Evolutionary conservation across 306 rosid genomes (phyloP).

Genomic region (Vigna nakashimae): DNA sequence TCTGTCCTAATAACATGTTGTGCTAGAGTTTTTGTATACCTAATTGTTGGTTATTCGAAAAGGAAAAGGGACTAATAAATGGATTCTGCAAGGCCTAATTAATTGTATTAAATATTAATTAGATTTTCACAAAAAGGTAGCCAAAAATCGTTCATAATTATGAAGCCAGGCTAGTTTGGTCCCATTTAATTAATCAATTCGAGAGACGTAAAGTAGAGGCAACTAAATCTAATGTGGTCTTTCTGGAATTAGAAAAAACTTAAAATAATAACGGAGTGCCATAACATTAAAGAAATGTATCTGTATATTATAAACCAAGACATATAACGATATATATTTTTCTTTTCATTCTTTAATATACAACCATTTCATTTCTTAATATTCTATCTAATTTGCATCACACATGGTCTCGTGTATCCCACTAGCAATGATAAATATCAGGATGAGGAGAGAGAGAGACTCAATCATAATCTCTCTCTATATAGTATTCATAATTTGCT

Average conservation of each 20-base stretch:
- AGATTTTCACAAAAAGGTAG: not conserved
- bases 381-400: not conserved
- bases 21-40: not conserved
- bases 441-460: too few relatives aligned
- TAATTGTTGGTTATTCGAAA: slow-evolving; percentile 17
- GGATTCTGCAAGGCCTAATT: slow-evolving; percentile 35
- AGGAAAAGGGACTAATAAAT: slow-evolving; percentile 21
- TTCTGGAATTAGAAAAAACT: not conserved
- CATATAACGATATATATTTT: not conserved
- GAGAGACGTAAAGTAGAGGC: slow-evolving; percentile 34
- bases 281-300: slow-evolving; percentile 4
- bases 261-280: not conserved
- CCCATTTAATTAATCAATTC: slow-evolving; percentile 40
- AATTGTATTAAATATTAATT: slow-evolving; percentile 20
- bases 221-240: slow-evolving; percentile 9
- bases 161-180: slow-evolving; percentile 37
- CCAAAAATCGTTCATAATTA: slow-evolving; percentile 14
- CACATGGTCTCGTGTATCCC: slow-evolving; percentile 26
- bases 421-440: not conserved
- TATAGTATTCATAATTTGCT: not conserved
- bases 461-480: too few relatives aligned
- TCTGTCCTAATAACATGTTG: not conserved
- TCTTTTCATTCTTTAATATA: slow-evolving; percentile 11
- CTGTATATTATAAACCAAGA: not conserved
- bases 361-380: slow-evolving; percentile 7